Percentiles rank a stretch among this genome's conserved stretches.
These are phyloP conservation scores for Cutaneotrichosporon cavernicola DNA, from an alignment of 1,284 basidiomycete genomes.

Conservation along the genomic window DNA sequence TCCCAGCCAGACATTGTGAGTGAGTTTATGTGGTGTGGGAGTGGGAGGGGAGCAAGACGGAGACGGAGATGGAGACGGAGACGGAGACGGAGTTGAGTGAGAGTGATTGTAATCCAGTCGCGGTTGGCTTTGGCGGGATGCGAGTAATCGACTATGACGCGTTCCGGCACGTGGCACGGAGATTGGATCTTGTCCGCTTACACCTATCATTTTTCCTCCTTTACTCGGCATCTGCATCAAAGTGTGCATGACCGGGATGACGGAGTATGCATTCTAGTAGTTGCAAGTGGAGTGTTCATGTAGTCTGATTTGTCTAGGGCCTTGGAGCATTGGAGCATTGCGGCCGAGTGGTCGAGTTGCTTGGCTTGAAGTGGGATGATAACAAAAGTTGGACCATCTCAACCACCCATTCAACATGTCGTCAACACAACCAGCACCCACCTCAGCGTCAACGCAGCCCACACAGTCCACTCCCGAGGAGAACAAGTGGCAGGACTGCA, in stretches of 20 bases:
- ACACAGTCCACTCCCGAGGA: not conserved
- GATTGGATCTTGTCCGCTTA: too few species aligned
- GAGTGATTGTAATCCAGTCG: not conserved
- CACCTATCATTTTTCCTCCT: too few species aligned
- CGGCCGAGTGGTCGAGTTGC: too few species aligned
- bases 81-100: not conserved
- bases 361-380: not conserved
- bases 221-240: too few species aligned
- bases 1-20: constrained; percentile 60
- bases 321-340: too few species aligned
- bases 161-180: too few species aligned
- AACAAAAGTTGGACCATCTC: not conserved
- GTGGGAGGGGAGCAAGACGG: not conserved
- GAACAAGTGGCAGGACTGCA: constrained; percentile 12
- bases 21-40: not conserved
- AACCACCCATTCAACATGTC: constrained; percentile 2
- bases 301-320: too few species aligned
- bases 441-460: not conserved
- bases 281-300: too few species aligned
- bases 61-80: not conserved
- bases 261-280: too few species aligned
- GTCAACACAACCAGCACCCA: not conserved
- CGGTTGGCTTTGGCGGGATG: too few species aligned
- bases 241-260: too few species aligned
- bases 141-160: too few species aligned